Evolutionary conservation across 306 rosid species (phyloP).

Genomic region (barrel medic (Medicago truncatula)): DNA sequence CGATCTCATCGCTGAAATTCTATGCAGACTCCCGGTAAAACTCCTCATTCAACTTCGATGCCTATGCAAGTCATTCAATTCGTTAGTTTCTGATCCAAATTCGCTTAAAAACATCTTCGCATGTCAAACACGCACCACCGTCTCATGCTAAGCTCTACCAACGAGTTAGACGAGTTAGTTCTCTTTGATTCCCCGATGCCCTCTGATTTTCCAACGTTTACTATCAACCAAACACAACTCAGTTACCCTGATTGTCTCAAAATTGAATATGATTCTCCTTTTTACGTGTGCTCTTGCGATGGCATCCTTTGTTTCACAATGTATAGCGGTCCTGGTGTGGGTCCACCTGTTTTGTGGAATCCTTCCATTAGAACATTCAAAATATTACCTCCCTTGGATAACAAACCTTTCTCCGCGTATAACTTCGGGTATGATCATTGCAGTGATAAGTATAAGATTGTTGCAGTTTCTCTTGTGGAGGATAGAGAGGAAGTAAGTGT

Average conservation of each 20-base stretch:
- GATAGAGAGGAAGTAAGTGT: constrained; percentile 41
- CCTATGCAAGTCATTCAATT: constrained; percentile 13
- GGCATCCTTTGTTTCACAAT: constrained; percentile 43
- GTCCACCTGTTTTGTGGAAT: constrained; percentile 30
- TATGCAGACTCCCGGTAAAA: constrained; percentile 34
- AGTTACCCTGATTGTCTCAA: no score
- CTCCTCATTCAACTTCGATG: constrained; percentile 29
- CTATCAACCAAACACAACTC: no score
- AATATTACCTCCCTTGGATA: not conserved
- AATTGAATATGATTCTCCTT: no score
- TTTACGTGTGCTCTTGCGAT: not conserved
- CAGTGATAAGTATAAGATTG: constrained; percentile 37
- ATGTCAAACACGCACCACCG: not conserved
- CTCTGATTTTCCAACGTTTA: no score
- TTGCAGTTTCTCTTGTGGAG: no score
- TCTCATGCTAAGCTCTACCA: no score
- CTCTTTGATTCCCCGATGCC: no score
- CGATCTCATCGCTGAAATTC: constrained; percentile 42
- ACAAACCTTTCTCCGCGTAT: not conserved
- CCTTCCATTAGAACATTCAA: constrained; percentile 36
- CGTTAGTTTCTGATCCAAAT: constrained; percentile 47
- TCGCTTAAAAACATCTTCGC: constrained; percentile 37
- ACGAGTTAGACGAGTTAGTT: no score
- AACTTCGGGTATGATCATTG: constrained; percentile 47
- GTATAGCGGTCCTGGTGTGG: not conserved